Percentiles rank a stretch among this genome's conserved stretches.
Conservation (phyloP, 345 rosid species). For the Syzygium aqueum region DNA sequence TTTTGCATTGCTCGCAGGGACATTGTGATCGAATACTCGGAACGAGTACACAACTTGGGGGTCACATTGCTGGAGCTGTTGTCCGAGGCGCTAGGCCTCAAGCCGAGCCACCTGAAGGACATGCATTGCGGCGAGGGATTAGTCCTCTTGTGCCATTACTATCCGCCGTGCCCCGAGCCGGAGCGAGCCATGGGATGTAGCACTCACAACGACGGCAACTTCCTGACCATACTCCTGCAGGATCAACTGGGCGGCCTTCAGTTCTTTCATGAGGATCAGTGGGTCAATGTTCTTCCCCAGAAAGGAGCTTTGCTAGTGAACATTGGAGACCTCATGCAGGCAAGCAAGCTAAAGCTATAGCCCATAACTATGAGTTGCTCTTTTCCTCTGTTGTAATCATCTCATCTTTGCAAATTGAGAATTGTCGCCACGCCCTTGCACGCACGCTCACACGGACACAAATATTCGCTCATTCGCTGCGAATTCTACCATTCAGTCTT, state of each 20-base stretch:
- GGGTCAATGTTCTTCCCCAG: neutral
- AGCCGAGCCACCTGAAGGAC: constrained; percentile 5
- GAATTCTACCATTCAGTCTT: neutral
- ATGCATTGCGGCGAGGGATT: constrained; percentile 4
- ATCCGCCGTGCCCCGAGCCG: constrained; percentile 7
- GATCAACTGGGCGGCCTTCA: constrained; percentile 12
- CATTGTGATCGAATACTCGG: neutral
- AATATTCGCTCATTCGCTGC: neutral
- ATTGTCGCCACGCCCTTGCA: neutral
- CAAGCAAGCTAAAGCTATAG: neutral
- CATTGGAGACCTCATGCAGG: neutral
- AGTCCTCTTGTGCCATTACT: constrained; percentile 1
- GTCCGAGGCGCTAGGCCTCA: constrained; percentile 12
- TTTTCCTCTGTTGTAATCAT: too few relatives aligned
- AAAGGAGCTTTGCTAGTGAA: neutral
- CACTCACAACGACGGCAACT: neutral
- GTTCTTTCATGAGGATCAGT: neutral
- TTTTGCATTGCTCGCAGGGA: neutral
- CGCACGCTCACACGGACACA: neutral
- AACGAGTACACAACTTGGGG: neutral
- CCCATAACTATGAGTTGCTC: neutral
- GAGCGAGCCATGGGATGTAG: constrained; percentile 1
- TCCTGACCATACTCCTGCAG: constrained; percentile 9
- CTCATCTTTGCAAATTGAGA: neutral
- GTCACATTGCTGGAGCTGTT: neutral